Conservation (phyloP, 2,329 filamentous ascomycete genomes). For the Tricladium varicosporioides region DNA sequence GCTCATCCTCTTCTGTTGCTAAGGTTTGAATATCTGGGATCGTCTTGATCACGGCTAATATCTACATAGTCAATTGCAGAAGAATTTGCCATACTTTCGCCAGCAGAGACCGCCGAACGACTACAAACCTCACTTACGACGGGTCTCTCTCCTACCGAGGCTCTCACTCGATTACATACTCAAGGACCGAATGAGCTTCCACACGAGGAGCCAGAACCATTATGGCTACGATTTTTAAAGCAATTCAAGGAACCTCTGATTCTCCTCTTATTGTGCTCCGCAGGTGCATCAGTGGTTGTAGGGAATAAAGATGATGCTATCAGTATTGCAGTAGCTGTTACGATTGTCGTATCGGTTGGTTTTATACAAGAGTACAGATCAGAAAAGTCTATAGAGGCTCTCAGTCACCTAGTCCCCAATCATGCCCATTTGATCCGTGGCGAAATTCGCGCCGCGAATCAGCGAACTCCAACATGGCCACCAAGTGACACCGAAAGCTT, state of each 20-base stretch:
- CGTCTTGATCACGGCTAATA: slow-evolving; percentile 15
- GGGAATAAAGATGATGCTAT: slow-evolving; percentile 93
- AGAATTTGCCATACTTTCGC: slow-evolving; percentile 65
- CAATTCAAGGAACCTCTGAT: slow-evolving; percentile 98
- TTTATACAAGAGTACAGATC: slow-evolving; percentile 98
- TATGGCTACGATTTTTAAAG: slow-evolving; percentile 93
- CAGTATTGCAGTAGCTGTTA: slow-evolving; percentile 93
- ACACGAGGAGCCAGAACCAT: slow-evolving; percentile 86
- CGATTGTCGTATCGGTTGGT: slow-evolving; percentile 92
- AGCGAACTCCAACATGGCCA: slow-evolving; percentile 46
- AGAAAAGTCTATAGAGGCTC: slow-evolving; percentile 92
- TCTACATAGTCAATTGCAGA: slow-evolving; percentile 45
- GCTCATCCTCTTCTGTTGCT: slow-evolving; percentile 33
- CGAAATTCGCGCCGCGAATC: slow-evolving; percentile 22
- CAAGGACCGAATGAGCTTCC: slow-evolving; percentile 93
- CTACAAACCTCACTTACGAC: slow-evolving; percentile 80
- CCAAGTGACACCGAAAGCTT: slow-evolving; percentile 31
- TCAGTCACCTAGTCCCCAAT: slow-evolving; percentile 92
- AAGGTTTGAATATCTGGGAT: slow-evolving; percentile 26
- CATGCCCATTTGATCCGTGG: slow-evolving; percentile 87
- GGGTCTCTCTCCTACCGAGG: slow-evolving; percentile 79
- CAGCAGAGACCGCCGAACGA: slow-evolving; percentile 72
- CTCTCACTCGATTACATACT: slow-evolving; percentile 72
- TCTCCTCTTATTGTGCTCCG: slow-evolving; percentile 84
- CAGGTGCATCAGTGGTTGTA: slow-evolving; percentile 82